Base-by-base conservation (phyloP, 2,329 filamentous ascomycete genomes). In the Aspergillus alliaceus region DNA sequence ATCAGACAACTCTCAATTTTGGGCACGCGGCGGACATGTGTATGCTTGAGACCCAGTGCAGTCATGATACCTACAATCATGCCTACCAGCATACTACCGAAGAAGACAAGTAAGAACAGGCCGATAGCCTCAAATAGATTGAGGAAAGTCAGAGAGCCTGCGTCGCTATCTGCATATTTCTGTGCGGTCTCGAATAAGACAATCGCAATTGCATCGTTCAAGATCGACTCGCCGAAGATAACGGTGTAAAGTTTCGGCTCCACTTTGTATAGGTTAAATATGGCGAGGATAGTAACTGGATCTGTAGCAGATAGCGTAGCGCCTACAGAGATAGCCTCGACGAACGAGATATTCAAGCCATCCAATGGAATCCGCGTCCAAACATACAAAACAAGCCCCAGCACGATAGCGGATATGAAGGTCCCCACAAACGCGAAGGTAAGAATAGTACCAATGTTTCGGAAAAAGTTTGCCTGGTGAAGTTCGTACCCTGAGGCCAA, bases 181-280 rank as follows among this genome's bases (percentile, higher is more conserved):
- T 97, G 93, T 11, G 95, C 95, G 4, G 95, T 97, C 79, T 99
- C 93, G 77, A 99, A 99, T 65, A 99, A 86, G 70, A 99, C 95
- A 74, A 99, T 99, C 63, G 95, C 95, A 70, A 99, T 93, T 44
- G 95, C 95, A 79, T 99, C 95, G 74, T 99, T 99, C 55, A 99
- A 80, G 59, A 99, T 98, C 7, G 93, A 96, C 78, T 99, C 95
- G 72, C 95, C 95, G 74, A 99, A 99, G 65, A 99, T 99, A 73
- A 99, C 88, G 29, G 95, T 99, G 78, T 99, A 99, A 18, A 99
- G 84, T 77, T 98, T 98, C 2, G 95, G 95, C 69, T 99, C 95
- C 67, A 99, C 95, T 77, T 98, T 98, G 84, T 98, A 99, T 1
- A 95, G 90, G 75, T 97, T 98, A 84, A 99, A 99, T 66, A 99